These are phyloP conservation scores for Rhododendron vialii DNA, from an alignment of 148 eudicot genomes.

Conservation along the genomic window DNA sequence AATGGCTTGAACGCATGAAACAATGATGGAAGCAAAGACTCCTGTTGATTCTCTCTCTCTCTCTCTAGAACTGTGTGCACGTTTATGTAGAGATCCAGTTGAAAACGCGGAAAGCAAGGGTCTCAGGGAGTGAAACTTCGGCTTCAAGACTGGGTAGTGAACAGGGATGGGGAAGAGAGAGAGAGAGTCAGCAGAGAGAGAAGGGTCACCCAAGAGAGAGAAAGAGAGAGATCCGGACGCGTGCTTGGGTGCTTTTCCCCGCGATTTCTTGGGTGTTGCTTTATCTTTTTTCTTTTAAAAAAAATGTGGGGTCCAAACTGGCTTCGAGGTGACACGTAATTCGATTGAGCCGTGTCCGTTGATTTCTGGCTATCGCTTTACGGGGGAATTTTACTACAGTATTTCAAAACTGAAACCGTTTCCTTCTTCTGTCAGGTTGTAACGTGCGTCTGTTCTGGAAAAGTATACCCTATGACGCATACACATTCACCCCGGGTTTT, in stretches of 20 bases:
- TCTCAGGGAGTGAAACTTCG: not conserved
- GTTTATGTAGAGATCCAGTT: not conserved
- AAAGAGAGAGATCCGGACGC: not conserved
- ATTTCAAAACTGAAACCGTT: no score
- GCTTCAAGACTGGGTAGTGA: not conserved
- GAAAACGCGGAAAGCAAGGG: not conserved
- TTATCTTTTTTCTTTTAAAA: not conserved
- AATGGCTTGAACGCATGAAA: no score
- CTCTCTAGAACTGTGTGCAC: not conserved
- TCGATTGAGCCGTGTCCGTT: not conserved
- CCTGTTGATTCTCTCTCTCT: not conserved
- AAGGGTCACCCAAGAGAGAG: not conserved
- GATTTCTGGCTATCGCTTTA: no score
- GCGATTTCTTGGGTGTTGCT: not conserved
- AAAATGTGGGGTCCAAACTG: no score
- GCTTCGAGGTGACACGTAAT: not conserved
- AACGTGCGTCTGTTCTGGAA: no score
- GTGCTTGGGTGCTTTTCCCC: not conserved
- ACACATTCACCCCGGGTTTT: no score
- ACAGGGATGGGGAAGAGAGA: not conserved
- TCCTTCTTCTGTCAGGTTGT: no score
- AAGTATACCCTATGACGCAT: no score
- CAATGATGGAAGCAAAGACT: no score
- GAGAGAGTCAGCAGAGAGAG: not conserved
- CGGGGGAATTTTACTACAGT: no score